Evolutionary conservation across 2,329 filamentous ascomycete genomes (phyloP), one percentile per base, ranked within the genome.

Genomic region (Hyphodiscus sp.): DNA sequence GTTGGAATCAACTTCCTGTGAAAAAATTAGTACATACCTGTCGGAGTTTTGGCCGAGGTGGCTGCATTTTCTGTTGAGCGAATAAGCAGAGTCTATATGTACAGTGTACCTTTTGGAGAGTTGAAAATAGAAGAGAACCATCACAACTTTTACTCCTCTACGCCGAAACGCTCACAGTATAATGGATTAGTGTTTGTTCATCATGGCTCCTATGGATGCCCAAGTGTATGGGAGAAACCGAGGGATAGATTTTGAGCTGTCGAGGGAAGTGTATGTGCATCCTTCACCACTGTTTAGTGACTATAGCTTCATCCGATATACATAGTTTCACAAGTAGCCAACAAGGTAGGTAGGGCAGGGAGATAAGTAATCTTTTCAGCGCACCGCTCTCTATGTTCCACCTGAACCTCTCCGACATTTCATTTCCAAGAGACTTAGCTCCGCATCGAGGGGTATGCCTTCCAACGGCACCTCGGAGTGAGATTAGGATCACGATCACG

Each of bases 1-100:
- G 89, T 99, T 42, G 94, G 94, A 48, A 91, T 99, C 67, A 95
- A 89, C 73, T 96, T 99, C 69, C 73, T 97, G 78, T 97, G 87
- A 61, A 19, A 38, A 26, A 2, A 13, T 38, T 13, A 38, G 11
- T 6, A 10, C 33, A 38, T 38, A 38, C 33, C 33, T 26, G 23
- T 26, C 8, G 4, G 23, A 26, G 3, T 26, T 26, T 3, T 8
- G 23, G 23, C 23, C 23, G 23, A 26, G 23, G 8, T 26, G 23
- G 23, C 23, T 26, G 23, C 23, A 3, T 4, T 26, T 6, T 4
- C 4, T 13, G 33, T 38, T 38, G 33, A 38, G 33, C 13, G 33
- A n/a, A 38, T 10, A 10, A 38, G 16, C 11, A 38, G 33, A 15
- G 33, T 38, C 11, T 26, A 38, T 6, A 38, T 38, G 33, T 15